Percentiles rank a stretch among this genome's conserved stretches.
phyloP scores from a whole-genome alignment of 768 basidiomycete species.

The Flagelloscypha sp. region DNA sequence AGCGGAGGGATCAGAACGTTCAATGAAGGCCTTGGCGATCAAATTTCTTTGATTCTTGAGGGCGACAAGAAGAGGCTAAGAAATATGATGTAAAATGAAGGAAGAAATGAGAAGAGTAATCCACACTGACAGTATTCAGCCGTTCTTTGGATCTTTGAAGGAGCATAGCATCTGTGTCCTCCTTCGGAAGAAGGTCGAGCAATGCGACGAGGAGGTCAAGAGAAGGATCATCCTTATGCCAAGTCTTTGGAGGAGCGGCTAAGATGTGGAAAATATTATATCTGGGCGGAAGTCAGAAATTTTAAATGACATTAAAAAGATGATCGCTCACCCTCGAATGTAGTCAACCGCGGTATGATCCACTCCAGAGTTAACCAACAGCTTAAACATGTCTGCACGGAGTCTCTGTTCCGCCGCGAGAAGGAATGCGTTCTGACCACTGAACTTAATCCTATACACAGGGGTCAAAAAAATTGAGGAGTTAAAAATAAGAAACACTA shows the following conservation, averaged over 20 bases:
- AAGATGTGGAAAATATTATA: slow-evolving; percentile 52
- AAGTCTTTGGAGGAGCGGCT: too few species aligned
- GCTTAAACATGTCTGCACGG: slow-evolving; percentile 37
- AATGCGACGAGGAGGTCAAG: slow-evolving; percentile 30
- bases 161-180: slow-evolving; percentile 36
- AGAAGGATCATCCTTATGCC: slow-evolving; percentile 17
- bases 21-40: slow-evolving; percentile 28
- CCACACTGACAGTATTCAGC: slow-evolving; percentile 35
- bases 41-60: slow-evolving; percentile 26
- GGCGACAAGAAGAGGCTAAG: slow-evolving; percentile 54
- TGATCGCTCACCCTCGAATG: slow-evolving; percentile 30
- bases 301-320: not conserved
- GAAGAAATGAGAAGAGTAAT: not conserved
- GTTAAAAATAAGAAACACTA: slow-evolving; percentile 10
- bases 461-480: slow-evolving; percentile 2
- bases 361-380: slow-evolving; percentile 37
- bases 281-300: slow-evolving; percentile 27
- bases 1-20: slow-evolving; percentile 25
- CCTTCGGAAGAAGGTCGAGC: slow-evolving; percentile 41
- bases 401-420: slow-evolving; percentile 28
- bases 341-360: slow-evolving; percentile 35
- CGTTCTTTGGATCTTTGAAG: slow-evolving; percentile 35
- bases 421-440: slow-evolving; percentile 36
- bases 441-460: slow-evolving; percentile 35
- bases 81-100: slow-evolving; percentile 1